Evolutionary conservation across 495 filamentous ascomycete genomes (phyloP).

Genomic region (Neurospora sp.): DNA sequence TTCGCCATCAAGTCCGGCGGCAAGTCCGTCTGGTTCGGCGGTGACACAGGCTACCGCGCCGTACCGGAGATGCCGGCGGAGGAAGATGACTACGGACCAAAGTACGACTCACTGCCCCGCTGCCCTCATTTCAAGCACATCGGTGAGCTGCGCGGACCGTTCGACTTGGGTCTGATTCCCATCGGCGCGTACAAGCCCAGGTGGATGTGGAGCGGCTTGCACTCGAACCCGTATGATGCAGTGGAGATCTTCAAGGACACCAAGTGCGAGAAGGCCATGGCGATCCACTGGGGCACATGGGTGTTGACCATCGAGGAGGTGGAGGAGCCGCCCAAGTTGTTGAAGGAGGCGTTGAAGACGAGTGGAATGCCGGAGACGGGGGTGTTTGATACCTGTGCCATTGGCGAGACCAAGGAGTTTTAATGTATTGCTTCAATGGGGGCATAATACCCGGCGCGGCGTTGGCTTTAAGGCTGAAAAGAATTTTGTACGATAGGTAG

Average conservation of each 20-base stretch:
- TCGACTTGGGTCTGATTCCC: slow-evolving; percentile 89
- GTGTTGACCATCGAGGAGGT: slow-evolving; percentile 79
- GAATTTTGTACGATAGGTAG: background rate
- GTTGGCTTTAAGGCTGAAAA: background rate
- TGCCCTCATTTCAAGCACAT: slow-evolving; percentile 87
- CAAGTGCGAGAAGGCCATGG: slow-evolving; percentile 71
- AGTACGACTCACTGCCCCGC: slow-evolving; percentile 55
- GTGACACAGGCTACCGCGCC: slow-evolving; percentile 71
- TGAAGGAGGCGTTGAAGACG: slow-evolving; percentile 64
- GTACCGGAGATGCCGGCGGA: slow-evolving; percentile 56
- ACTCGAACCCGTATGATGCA: slow-evolving; percentile 79
- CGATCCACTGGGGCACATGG: slow-evolving; percentile 94
- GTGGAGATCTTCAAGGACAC: slow-evolving; percentile 90
- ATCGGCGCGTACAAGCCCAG: slow-evolving; percentile 88
- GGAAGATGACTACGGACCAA: slow-evolving; percentile 60
- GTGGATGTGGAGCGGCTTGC: slow-evolving; percentile 64
- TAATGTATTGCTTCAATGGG: slow-evolving; percentile 11
- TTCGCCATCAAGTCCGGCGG: slow-evolving; percentile 73
- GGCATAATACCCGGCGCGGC: background rate
- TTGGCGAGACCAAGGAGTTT: slow-evolving; percentile 80
- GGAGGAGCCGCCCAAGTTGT: slow-evolving; percentile 66
- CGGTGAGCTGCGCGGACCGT: slow-evolving; percentile 70
- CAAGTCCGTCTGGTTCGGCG: slow-evolving; percentile 67
- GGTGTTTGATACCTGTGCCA: slow-evolving; percentile 78
- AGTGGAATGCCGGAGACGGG: slow-evolving; percentile 63